Conservation (phyloP, 2,329 filamentous ascomycete genomes). For the Fusarium sp. region DNA sequence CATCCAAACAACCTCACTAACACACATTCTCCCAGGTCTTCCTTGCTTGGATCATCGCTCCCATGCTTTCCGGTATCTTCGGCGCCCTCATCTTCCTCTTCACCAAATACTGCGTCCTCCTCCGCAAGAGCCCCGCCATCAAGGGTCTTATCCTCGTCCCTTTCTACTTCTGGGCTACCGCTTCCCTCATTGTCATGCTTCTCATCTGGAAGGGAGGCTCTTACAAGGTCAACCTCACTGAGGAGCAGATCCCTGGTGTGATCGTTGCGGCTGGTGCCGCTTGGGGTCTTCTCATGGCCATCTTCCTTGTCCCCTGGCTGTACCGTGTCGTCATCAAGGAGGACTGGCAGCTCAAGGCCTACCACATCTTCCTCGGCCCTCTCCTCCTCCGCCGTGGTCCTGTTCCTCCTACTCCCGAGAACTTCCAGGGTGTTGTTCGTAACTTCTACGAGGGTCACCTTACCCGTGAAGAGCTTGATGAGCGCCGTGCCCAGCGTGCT, state of each 20-base stretch:
- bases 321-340: slow-evolving; percentile 70
- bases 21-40: slow-evolving; percentile 65
- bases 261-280: slow-evolving; percentile 66
- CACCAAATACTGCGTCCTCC: slow-evolving; percentile 69
- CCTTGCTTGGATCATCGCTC: slow-evolving; percentile 72
- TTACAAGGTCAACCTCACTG: slow-evolving; percentile 62
- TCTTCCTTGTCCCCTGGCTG: slow-evolving; percentile 71
- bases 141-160: slow-evolving; percentile 67
- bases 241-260: slow-evolving; percentile 64
- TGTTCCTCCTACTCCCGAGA: slow-evolving; percentile 58
- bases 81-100: slow-evolving; percentile 67
- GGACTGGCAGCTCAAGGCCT: slow-evolving; percentile 71
- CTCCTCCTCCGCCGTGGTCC: slow-evolving; percentile 61
- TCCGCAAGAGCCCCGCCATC: slow-evolving; percentile 65
- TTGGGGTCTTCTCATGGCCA: slow-evolving; percentile 62
- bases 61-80: slow-evolving; percentile 66
- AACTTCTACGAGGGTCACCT: slow-evolving; percentile 70
- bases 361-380: slow-evolving; percentile 66
- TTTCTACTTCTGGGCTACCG: slow-evolving; percentile 69
- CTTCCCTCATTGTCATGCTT: slow-evolving; percentile 69
- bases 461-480: slow-evolving; percentile 66
- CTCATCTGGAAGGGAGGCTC: slow-evolving; percentile 69
- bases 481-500: slow-evolving; percentile 51
- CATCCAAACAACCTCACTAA: not conserved
- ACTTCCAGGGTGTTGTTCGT: slow-evolving; percentile 58